phyloP scores from a whole-genome alignment of 2,329 filamentous ascomycete genomes.

The Chaetomiaceae sp. region DNA sequence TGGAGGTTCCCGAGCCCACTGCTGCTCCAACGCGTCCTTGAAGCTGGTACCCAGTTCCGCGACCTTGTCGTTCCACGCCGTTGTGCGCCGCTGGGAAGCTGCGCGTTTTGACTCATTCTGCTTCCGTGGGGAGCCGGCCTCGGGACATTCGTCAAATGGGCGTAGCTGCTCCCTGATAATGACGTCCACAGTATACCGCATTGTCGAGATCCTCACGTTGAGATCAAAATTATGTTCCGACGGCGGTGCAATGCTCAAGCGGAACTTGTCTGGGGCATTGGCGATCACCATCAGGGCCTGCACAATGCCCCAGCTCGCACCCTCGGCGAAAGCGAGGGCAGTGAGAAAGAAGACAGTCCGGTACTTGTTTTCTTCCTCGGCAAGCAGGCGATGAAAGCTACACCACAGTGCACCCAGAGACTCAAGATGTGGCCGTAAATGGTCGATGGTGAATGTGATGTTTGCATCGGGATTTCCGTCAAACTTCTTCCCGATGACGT shows the following conservation, averaged over 20 bases:
- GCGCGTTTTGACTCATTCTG: background rate
- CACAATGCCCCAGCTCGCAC: slow-evolving; percentile 7
- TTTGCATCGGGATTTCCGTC: background rate
- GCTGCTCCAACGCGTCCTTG: background rate
- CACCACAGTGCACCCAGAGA: slow-evolving; percentile 11
- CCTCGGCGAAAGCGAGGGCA: slow-evolving; percentile 9
- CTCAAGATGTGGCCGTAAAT: background rate
- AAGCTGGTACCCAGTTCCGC: background rate
- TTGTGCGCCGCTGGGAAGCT: background rate
- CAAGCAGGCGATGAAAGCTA: slow-evolving; percentile 6
- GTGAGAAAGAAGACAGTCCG: slow-evolving; percentile 16
- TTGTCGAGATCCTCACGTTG: background rate
- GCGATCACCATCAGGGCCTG: slow-evolving; percentile 15
- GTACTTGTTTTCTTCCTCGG: slow-evolving; percentile 12
- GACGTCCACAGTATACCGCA: background rate
- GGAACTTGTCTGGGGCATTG: background rate
- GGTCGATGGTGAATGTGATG: slow-evolving; percentile 5
- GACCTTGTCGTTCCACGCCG: background rate
- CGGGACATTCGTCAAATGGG: background rate
- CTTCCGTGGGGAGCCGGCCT: background rate
- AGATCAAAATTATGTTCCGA: slow-evolving; percentile 5
- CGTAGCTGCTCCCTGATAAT: background rate
- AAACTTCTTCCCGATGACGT: slow-evolving; percentile 8
- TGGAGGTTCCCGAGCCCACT: background rate
- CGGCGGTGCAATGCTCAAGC: slow-evolving; percentile 3